A percentile compares a stretch with the other conserved stretches of the same genome.
Evolutionary conservation across 2,329 filamentous ascomycete species (phyloP).

Genomic region (Ophiocordyceps camponoti-saundersi): DNA sequence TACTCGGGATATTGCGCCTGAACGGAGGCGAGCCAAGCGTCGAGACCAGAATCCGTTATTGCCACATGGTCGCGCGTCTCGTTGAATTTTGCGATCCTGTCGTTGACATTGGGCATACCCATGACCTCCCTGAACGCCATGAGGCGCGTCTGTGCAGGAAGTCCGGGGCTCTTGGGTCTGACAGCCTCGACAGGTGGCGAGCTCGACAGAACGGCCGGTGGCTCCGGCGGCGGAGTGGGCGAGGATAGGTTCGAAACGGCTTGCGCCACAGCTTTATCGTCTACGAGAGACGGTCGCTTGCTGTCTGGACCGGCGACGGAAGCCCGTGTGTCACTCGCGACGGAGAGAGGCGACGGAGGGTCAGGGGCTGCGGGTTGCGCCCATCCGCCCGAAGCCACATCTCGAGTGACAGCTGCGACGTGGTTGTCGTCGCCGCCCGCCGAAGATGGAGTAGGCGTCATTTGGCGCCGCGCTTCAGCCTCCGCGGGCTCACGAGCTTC

Average conservation of each 20-base stretch:
- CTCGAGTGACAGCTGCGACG: slow-evolving; percentile 1
- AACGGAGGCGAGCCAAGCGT: slow-evolving; percentile 33
- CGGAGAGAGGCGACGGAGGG: slow-evolving; percentile 26
- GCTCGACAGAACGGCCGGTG: slow-evolving; percentile 15
- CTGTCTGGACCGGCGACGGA: slow-evolving; percentile 6
- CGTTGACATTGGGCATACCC: slow-evolving; percentile 42
- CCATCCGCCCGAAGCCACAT: slow-evolving; percentile 2
- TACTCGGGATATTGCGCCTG: slow-evolving; percentile 30
- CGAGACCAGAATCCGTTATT: slow-evolving; percentile 57
- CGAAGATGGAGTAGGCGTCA: slow-evolving; percentile 1
- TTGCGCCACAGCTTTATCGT: slow-evolving; percentile 25
- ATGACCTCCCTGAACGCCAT: slow-evolving; percentile 63
- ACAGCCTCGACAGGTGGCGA: slow-evolving; percentile 5
- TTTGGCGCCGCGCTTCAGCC: neutral
- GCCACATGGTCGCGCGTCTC: slow-evolving; percentile 57
- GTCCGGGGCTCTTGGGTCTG: neutral
- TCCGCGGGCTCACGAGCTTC: neutral
- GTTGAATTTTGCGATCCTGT: slow-evolving; percentile 60
- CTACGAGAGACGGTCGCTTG: slow-evolving; percentile 21
- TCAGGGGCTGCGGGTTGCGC: slow-evolving; percentile 9
- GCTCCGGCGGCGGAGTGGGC: slow-evolving; percentile 19
- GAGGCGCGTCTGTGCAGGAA: slow-evolving; percentile 12
- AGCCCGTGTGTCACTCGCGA: slow-evolving; percentile 13
- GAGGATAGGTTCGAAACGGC: slow-evolving; percentile 16
- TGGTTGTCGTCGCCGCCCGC: neutral